phyloP scores from a whole-genome alignment of 2,329 filamentous ascomycete genomes.

The Trichoderma sp. region DNA sequence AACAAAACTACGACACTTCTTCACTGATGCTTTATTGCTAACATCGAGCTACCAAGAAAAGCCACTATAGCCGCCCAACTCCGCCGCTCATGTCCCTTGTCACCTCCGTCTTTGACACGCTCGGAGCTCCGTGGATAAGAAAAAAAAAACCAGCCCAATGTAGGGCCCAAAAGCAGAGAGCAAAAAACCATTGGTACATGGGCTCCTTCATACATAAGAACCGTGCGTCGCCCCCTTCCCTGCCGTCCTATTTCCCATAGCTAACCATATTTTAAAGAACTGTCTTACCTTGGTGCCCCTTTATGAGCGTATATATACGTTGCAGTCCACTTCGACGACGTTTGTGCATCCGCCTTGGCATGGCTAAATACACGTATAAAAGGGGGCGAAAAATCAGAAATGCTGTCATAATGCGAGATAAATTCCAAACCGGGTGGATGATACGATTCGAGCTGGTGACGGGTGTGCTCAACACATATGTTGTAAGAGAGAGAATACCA shows the following conservation, averaged over 20 bases:
- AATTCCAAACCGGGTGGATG: conserved; percentile 21
- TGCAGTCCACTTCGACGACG: neutral
- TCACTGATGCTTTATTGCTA: conserved; percentile 14
- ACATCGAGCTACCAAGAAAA: conserved; percentile 25
- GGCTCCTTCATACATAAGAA: conserved; percentile 15
- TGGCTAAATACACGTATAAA: neutral
- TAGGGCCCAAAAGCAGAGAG: conserved; percentile 14
- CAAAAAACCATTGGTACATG: conserved; percentile 22
- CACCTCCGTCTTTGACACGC: conserved; percentile 20
- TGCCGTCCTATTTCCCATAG: conserved; percentile 5
- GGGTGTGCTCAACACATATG: conserved; percentile 24
- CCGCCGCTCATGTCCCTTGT: conserved; percentile 32
- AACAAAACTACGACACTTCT: conserved; percentile 17
- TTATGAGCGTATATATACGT: neutral
- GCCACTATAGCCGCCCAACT: conserved; percentile 32
- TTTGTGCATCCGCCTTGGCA: neutral
- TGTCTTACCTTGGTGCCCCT: neutral
- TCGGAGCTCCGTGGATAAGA: neutral
- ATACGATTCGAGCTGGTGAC: conserved; percentile 29
- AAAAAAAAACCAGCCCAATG: neutral
- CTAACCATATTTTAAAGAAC: neutral
- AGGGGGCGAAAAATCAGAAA: conserved; percentile 22
- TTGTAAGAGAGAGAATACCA: conserved; percentile 32
- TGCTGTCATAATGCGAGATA: conserved; percentile 29
- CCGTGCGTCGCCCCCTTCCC: neutral